Base-by-base conservation (phyloP, 164 flowering plant species). In the Sextonia rubra region DNA sequence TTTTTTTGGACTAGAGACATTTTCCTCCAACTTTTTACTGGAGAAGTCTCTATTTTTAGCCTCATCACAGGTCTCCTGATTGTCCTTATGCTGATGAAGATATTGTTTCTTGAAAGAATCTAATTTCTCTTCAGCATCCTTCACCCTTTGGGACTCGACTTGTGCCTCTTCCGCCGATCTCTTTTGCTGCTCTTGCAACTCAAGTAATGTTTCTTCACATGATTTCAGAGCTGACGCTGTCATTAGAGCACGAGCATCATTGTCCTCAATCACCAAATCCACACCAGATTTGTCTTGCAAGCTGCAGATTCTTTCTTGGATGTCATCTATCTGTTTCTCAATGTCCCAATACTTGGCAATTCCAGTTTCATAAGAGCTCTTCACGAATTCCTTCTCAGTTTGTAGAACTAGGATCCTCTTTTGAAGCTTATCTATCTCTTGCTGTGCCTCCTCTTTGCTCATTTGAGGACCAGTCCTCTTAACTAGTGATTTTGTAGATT, bases 361-460 rank as follows among this genome's bases (percentile, higher is more conserved):
- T 61, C 83, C 86, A 25, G 44, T 77, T 66, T 90, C 92, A 20
- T 85, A 89, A 5, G 87, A 74, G 77, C 89, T 85, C 77, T 83
- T 89, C 22, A 89, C 73, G 52, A 90, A 90, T 80, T 94, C 98
- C 85, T 85, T 90, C 72, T 90, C 97, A 0, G 97, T 94, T 68
- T 90, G 98, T 32, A 90, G 62, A 3, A 79, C 83, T 72, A 91
- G 76, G 64, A 90, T 90, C 9, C 78, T 87, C 64, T 90, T 94
- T 76, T 88, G 96, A 63, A 88, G 82, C 80, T 79, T 83, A 70
- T 87, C 86, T 11, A 87, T 85, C 75, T 85, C 86, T 68, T 74
- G 80, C 6, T 74, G 68, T 5, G 75, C 81, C 60, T 80, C 74
- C 1, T 60, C 74, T 69, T 82, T 86, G 79, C 70, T 73, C 47